phyloP scores from a whole-genome alignment of 495 filamentous ascomycete genomes.

The Tuber umbilicatum region DNA sequence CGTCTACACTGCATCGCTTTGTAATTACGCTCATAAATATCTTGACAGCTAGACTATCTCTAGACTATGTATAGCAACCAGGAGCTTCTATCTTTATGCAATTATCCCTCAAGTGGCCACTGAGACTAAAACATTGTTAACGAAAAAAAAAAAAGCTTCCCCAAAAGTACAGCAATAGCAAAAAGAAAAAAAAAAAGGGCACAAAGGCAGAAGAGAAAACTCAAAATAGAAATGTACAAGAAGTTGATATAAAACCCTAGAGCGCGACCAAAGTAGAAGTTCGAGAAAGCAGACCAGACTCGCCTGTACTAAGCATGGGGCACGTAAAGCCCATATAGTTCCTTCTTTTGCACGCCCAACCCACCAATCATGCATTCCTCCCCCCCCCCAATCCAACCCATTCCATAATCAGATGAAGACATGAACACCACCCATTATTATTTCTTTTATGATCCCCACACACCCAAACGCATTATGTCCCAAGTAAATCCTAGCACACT shows the following conservation, averaged over 20 bases:
- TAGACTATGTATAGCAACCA: neutral
- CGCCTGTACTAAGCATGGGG: slow-evolving; percentile 25
- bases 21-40: neutral
- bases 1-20: neutral
- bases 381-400: slow-evolving; percentile 8
- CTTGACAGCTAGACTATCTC: neutral
- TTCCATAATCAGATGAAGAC: slow-evolving; percentile 40
- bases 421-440: slow-evolving; percentile 36
- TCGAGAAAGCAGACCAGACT: slow-evolving; percentile 18
- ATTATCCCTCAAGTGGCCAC: neutral
- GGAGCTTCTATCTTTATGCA: slow-evolving; percentile 17
- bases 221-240: slow-evolving; percentile 21
- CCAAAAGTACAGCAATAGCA: neutral
- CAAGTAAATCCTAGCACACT: slow-evolving; percentile 30
- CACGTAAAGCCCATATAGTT: slow-evolving; percentile 10
- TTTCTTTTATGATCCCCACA: slow-evolving; percentile 21
- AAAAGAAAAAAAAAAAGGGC: slow-evolving; percentile 13
- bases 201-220: slow-evolving; percentile 20
- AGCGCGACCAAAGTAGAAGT: slow-evolving; percentile 36
- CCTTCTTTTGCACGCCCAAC: neutral
- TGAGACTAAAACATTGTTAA: neutral
- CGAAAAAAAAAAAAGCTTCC: slow-evolving; percentile 9
- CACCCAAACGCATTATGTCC: slow-evolving; percentile 19
- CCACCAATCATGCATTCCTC: slow-evolving; percentile 10
- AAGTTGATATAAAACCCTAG: slow-evolving; percentile 22